These are phyloP conservation scores for Suillus fuscotomentosus DNA, from an alignment of 768 basidiomycete species.

Conservation along the genomic window DNA sequence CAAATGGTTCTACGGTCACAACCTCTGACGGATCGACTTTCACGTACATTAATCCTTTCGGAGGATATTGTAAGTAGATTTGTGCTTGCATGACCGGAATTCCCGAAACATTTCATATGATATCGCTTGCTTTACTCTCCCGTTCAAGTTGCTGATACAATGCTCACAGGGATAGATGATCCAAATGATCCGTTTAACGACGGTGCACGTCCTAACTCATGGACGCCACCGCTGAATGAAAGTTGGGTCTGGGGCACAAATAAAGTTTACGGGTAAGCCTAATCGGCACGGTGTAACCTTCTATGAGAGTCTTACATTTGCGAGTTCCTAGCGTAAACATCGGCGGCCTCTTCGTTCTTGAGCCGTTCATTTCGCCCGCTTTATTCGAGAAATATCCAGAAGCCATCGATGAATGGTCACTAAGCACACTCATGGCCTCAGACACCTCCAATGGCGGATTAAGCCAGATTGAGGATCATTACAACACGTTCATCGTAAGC, in stretches of 20 bases:
- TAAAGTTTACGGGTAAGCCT: constrained; percentile 55
- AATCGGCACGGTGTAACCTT: constrained; percentile 7
- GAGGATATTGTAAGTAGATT: constrained; percentile 59
- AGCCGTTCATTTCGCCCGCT: constrained; percentile 73
- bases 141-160: constrained; percentile 3
- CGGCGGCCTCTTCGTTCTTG: constrained; percentile 74
- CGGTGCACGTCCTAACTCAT: constrained; percentile 70
- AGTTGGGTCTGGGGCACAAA: constrained; percentile 70
- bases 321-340: constrained; percentile 52
- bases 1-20: constrained; percentile 66
- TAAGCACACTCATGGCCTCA: constrained; percentile 62
- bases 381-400: constrained; percentile 60
- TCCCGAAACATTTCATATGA: background rate
- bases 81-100: too few relatives aligned
- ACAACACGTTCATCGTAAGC: constrained; percentile 79
- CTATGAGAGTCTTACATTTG: constrained; percentile 10
- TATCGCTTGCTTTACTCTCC: background rate
- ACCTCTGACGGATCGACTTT: constrained; percentile 70
- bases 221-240: constrained; percentile 77
- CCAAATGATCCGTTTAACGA: constrained; percentile 75
- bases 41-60: constrained; percentile 75
- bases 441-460: constrained; percentile 61
- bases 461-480: constrained; percentile 70
- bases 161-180: constrained; percentile 55
- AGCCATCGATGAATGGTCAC: constrained; percentile 65